These are phyloP conservation scores for Pseudogymnoascus sp. DNA, from an alignment of 2,329 filamentous ascomycete species.

Conservation along the genomic window DNA sequence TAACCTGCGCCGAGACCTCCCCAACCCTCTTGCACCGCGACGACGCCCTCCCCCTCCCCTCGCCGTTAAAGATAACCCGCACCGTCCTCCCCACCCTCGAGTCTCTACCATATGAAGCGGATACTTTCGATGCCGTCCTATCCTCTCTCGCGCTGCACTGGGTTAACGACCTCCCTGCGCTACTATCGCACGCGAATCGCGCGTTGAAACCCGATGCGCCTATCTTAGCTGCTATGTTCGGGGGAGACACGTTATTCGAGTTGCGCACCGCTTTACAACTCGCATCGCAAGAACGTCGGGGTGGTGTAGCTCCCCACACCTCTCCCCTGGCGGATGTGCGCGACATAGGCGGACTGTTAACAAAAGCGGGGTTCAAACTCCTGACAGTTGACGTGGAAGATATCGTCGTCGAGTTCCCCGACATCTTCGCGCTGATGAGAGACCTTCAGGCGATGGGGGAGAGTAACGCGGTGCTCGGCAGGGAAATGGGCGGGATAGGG, in stretches of 20 bases:
- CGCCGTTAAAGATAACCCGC: slow-evolving; percentile 49
- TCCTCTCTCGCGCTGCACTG: slow-evolving; percentile 89
- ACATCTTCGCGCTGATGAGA: slow-evolving; percentile 82
- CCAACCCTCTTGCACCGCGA: slow-evolving; percentile 72
- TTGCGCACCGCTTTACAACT: slow-evolving; percentile 87
- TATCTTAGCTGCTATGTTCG: slow-evolving; percentile 93
- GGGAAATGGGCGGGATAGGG: slow-evolving; percentile 68
- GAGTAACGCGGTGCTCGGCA: slow-evolving; percentile 76
- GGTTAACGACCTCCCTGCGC: slow-evolving; percentile 90
- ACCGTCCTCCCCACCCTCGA: slow-evolving; percentile 69
- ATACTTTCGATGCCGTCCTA: slow-evolving; percentile 80
- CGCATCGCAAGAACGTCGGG: slow-evolving; percentile 79
- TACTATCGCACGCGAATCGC: slow-evolving; percentile 76
- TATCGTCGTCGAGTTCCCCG: slow-evolving; percentile 89
- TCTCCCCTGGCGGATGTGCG: slow-evolving; percentile 87
- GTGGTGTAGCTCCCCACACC: slow-evolving; percentile 85
- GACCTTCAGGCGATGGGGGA: slow-evolving; percentile 97
- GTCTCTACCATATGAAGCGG: slow-evolving; percentile 63
- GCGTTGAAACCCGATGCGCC: slow-evolving; percentile 83
- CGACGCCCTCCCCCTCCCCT: slow-evolving; percentile 61
- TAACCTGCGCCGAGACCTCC: slow-evolving; percentile 79
- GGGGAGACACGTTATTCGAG: slow-evolving; percentile 89
- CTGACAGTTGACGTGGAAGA: slow-evolving; percentile 96
- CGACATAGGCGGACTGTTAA: slow-evolving; percentile 80
- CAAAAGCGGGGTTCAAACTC: slow-evolving; percentile 86